Conservation (phyloP, 202 grass and related monocot genomes). For the Brachypodium distachyon region DNA sequence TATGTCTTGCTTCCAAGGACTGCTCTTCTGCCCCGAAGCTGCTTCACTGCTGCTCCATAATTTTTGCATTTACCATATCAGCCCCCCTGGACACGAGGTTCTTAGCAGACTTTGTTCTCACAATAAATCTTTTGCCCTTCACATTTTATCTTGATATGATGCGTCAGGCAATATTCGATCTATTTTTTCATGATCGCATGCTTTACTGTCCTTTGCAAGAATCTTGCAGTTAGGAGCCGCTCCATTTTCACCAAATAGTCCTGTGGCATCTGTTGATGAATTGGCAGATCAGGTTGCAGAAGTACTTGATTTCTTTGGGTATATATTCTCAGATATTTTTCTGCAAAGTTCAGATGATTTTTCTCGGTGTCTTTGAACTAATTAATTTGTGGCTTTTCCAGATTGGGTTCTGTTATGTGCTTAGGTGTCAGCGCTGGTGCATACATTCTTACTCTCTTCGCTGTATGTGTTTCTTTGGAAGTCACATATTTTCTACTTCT, state of each 20-base stretch:
- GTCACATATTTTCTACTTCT: slow-evolving; percentile 2
- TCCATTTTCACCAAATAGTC: slow-evolving; percentile 57
- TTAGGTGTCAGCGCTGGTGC: slow-evolving; percentile 89
- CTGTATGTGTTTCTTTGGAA: slow-evolving; percentile 54
- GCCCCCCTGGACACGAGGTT: slow-evolving; percentile 96
- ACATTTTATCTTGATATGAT: slow-evolving; percentile 3
- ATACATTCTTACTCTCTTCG: slow-evolving; percentile 95
- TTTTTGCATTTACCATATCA: slow-evolving; percentile 99
- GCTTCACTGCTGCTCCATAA: slow-evolving; percentile 89
- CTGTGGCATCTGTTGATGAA: slow-evolving; percentile 75
- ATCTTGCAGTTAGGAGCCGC: slow-evolving; percentile 84
- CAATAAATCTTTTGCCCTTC: neutral
- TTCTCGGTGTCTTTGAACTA: neutral
- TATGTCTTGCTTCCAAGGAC: slow-evolving; percentile 98
- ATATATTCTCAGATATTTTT: slow-evolving; percentile 25
- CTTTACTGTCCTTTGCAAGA: slow-evolving; percentile 35
- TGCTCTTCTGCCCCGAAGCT: slow-evolving; percentile 90
- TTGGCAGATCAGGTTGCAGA: slow-evolving; percentile 87
- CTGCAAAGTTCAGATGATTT: neutral
- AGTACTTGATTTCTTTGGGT: slow-evolving; percentile 95
- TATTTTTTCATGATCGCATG: slow-evolving; percentile 22
- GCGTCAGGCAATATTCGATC: neutral
- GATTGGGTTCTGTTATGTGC: slow-evolving; percentile 95
- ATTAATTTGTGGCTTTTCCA: slow-evolving; percentile 27
- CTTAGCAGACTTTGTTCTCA: slow-evolving; percentile 29